Conservation (phyloP, 2,329 filamentous ascomycete genomes). For the Curvularia sp. region DNA sequence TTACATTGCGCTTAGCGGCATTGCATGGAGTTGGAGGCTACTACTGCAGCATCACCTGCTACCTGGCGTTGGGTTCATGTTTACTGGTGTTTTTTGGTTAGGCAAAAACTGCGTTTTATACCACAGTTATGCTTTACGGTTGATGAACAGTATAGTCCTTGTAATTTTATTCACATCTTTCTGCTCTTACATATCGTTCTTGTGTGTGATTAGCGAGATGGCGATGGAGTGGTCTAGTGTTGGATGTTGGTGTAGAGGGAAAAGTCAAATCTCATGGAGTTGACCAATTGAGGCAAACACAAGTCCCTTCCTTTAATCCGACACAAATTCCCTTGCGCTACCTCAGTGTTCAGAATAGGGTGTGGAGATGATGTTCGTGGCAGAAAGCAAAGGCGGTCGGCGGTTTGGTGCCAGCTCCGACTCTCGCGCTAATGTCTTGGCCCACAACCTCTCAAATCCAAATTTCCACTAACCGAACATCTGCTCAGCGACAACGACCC, state of each 20-base stretch:
- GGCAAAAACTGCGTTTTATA: conserved; percentile 33
- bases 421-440: not conserved
- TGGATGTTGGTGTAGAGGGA: too few species aligned
- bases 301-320: too few species aligned
- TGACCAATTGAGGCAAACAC: too few species aligned
- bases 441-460: not conserved
- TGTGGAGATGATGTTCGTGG: too few species aligned
- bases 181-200: not conserved
- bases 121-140: conserved; percentile 27
- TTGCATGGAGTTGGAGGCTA: conserved; percentile 43
- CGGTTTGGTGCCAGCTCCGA: not conserved
- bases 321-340: too few species aligned
- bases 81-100: conserved; percentile 14
- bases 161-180: not conserved
- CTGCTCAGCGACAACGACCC: conserved; percentile 39
- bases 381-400: too few species aligned
- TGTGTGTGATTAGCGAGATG: too few species aligned
- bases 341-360: too few species aligned
- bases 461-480: conserved; percentile 18
- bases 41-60: conserved; percentile 2
- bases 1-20: conserved; percentile 38
- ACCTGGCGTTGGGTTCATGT: conserved; percentile 19
- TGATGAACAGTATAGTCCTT: conserved; percentile 11
- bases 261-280: too few species aligned
- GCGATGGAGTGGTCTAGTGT: too few species aligned